Conservation (phyloP, 495 filamentous ascomycete species). For the Patellaria atrata region DNA sequence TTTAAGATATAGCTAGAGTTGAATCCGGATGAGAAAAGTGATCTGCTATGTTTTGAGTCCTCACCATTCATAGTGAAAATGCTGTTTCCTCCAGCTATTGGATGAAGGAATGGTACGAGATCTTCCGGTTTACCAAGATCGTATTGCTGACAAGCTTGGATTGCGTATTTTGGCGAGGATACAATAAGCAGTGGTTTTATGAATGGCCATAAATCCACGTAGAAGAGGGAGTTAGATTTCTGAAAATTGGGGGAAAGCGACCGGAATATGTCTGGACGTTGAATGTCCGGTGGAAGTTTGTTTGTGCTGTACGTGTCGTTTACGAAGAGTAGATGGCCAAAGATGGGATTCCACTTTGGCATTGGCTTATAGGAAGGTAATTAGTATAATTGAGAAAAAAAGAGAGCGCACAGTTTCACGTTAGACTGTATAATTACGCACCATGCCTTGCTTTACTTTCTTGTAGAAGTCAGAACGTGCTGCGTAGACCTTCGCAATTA, state of each 20-base stretch:
- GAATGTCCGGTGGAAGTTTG: not conserved
- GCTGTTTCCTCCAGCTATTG: not conserved
- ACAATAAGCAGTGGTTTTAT: not conserved
- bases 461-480: too few relatives aligned
- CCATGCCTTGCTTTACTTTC: too few relatives aligned
- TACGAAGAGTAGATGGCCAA: not conserved
- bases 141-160: not conserved
- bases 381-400: too few relatives aligned
- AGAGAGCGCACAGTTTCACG: too few relatives aligned
- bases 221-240: not conserved
- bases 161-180: not conserved
- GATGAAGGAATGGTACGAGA: not conserved
- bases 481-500: too few relatives aligned
- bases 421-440: too few relatives aligned
- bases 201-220: conserved; percentile 3
- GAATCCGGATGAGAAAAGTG: not conserved
- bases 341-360: not conserved
- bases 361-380: too few relatives aligned
- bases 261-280: not conserved
- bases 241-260: not conserved
- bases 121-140: not conserved
- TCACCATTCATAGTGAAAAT: not conserved
- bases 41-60: not conserved
- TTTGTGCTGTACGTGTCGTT: not conserved
- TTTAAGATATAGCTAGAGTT: conserved; percentile 2